Percentiles rank a stretch among this genome's conserved stretches.
Conservation (phyloP, 148 eudicot species). For the Rhododendron molle region DNA sequence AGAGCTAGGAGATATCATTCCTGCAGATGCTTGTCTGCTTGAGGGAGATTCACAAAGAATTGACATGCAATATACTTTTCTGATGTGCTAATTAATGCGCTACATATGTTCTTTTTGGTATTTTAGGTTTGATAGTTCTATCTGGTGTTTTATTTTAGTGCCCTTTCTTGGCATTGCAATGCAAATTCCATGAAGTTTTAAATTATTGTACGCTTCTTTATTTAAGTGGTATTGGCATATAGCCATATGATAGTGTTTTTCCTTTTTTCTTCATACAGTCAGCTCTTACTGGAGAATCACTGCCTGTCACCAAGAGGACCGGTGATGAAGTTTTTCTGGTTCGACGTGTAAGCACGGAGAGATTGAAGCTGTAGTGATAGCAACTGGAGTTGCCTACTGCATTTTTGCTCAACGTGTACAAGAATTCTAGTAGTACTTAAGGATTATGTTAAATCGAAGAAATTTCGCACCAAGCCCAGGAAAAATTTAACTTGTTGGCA, state of each 20-base stretch:
- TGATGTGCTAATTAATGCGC: neutral
- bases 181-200: too few relatives aligned
- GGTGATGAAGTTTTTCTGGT: conserved; percentile 73
- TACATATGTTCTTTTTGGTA: neutral
- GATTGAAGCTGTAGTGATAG: conserved; percentile 66
- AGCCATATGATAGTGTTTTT: too few relatives aligned
- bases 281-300: conserved; percentile 72
- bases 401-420: neutral
- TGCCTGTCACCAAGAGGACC: conserved; percentile 58
- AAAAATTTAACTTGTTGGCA: neutral
- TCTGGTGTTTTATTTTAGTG: neutral
- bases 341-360: conserved; percentile 76
- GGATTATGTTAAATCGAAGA: neutral
- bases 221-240: too few relatives aligned
- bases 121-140: neutral
- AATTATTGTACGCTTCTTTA: too few relatives aligned
- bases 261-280: too few relatives aligned
- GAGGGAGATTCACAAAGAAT: conserved; percentile 69
- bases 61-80: conserved; percentile 44
- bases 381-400: conserved; percentile 44
- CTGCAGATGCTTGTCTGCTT: conserved; percentile 74
- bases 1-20: conserved; percentile 72
- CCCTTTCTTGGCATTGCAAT: conserved; percentile 10
- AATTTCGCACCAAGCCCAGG: neutral
- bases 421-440: neutral